A percentile compares a stretch with the other conserved stretches of the same genome.
Evolutionary conservation across 176 grass and related monocot species (phyloP).

Genomic region (Triticum turgidum): DNA sequence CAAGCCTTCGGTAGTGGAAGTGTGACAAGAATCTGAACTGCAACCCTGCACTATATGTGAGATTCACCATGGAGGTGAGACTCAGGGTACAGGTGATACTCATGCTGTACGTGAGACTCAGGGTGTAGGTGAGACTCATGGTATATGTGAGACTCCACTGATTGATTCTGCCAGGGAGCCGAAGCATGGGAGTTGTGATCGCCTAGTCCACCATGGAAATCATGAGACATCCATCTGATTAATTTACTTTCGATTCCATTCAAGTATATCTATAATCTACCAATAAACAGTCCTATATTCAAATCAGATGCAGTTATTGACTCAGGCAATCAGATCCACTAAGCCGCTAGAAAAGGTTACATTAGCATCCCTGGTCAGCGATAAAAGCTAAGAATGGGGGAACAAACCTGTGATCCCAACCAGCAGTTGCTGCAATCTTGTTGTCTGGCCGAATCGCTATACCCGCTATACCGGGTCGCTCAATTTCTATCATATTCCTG

Average conservation of each 20-base stretch:
- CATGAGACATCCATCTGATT: neutral
- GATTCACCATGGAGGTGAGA: too few species aligned
- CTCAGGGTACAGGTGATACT: too few species aligned
- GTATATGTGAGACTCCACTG: too few species aligned
- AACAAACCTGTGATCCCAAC: constrained; percentile 91
- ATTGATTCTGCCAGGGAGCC: too few species aligned
- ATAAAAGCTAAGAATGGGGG: constrained; percentile 22
- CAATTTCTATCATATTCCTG: constrained; percentile 81
- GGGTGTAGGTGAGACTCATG: too few species aligned
- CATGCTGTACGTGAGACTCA: too few species aligned
- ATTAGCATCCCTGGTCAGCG: neutral
- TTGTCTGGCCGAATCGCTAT: constrained; percentile 72
- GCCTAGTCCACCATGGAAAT: neutral
- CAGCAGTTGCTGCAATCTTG: constrained; percentile 86
- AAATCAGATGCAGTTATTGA: neutral
- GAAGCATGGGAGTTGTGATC: neutral
- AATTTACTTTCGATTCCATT: neutral
- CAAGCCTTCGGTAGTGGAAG: too few species aligned
- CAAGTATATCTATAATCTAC: neutral
- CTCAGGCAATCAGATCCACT: neutral
- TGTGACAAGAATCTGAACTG: too few species aligned
- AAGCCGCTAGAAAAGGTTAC: neutral
- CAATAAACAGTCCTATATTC: neutral
- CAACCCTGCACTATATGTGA: too few species aligned
- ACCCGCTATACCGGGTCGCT: constrained; percentile 59